A percentile compares a stretch with the other conserved stretches of the same genome.
Conservation (phyloP, 1,284 basidiomycete species). For the Pisolithus thermaeus region DNA sequence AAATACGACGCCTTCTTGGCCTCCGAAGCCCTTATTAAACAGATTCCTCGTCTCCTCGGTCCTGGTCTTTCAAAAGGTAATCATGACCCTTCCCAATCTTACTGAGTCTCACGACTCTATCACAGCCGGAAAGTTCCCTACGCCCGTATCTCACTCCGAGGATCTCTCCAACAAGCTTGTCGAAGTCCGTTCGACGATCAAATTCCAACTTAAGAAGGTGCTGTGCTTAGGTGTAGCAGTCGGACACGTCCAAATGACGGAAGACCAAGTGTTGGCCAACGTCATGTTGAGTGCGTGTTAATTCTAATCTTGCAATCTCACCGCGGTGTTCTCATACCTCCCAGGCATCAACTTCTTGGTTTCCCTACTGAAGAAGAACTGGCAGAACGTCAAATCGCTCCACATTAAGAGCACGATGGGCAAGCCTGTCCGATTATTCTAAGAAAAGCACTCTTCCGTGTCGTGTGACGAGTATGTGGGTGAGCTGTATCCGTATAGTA, state of each 20-base stretch:
- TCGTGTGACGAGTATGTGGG: neutral
- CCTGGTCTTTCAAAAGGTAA: slow-evolving; percentile 98
- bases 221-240: slow-evolving; percentile 98
- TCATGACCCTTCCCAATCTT: slow-evolving; percentile 10
- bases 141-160: slow-evolving; percentile 90
- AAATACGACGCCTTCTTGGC: slow-evolving; percentile 99
- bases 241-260: slow-evolving; percentile 96
- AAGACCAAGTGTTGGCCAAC: slow-evolving; percentile 96
- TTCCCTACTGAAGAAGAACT: slow-evolving; percentile 99
- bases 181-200: slow-evolving; percentile 98
- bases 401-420: slow-evolving; percentile 99
- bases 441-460: slow-evolving; percentile 26
- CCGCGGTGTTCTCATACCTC: slow-evolving; percentile 4
- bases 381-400: slow-evolving; percentile 99
- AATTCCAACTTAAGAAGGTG: slow-evolving; percentile 99
- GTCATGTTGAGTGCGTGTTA: slow-evolving; percentile 83
- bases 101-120: neutral
- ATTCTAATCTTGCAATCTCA: neutral
- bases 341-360: slow-evolving; percentile 99
- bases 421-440: slow-evolving; percentile 94
- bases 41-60: slow-evolving; percentile 98
- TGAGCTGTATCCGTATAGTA: slow-evolving; percentile 9
- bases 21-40: slow-evolving; percentile 98
- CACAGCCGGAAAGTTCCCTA: slow-evolving; percentile 98
- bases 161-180: slow-evolving; percentile 89